Evolutionary conservation across 1,139 yeast genomes (phyloP).

Genomic region (Debaryomyces nepalensis): DNA sequence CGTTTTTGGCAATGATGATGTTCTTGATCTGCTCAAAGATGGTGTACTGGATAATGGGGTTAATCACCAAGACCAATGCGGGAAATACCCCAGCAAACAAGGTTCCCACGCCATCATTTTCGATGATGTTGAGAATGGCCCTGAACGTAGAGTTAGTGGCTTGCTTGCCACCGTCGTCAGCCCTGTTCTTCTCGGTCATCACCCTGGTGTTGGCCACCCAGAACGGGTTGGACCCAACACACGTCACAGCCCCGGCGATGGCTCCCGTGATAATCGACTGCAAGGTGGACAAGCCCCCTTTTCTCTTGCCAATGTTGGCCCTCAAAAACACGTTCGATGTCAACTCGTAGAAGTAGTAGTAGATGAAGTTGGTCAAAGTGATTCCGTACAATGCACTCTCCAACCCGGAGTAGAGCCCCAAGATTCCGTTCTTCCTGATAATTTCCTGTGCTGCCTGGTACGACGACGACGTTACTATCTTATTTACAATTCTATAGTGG

Average conservation of each 20-base stretch:
- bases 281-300: constrained; percentile 55
- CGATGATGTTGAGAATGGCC: constrained; percentile 63
- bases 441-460: constrained; percentile 50
- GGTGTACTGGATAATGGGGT: constrained; percentile 92
- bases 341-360: constrained; percentile 87
- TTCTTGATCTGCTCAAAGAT: constrained; percentile 86
- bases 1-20: constrained; percentile 58
- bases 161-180: constrained; percentile 27
- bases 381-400: constrained; percentile 89
- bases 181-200: constrained; percentile 62
- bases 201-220: constrained; percentile 92
- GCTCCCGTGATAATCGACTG: constrained; percentile 84
- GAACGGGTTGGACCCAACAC: constrained; percentile 86
- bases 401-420: constrained; percentile 80
- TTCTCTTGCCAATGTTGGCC: constrained; percentile 33
- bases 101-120: constrained; percentile 71
- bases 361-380: constrained; percentile 82
- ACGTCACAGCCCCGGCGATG: constrained; percentile 86
- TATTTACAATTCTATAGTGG: constrained; percentile 26
- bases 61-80: constrained; percentile 80
- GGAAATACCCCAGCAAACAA: constrained; percentile 87
- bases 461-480: constrained; percentile 30
- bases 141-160: constrained; percentile 48
- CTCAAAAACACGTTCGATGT: constrained; percentile 59
- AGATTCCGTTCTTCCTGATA: constrained; percentile 63